Percentiles rank a stretch among this genome's conserved stretches.
These are phyloP conservation scores for Hortaea sp. DNA, from an alignment of 2,329 filamentous ascomycete species.

Conservation along the genomic window DNA sequence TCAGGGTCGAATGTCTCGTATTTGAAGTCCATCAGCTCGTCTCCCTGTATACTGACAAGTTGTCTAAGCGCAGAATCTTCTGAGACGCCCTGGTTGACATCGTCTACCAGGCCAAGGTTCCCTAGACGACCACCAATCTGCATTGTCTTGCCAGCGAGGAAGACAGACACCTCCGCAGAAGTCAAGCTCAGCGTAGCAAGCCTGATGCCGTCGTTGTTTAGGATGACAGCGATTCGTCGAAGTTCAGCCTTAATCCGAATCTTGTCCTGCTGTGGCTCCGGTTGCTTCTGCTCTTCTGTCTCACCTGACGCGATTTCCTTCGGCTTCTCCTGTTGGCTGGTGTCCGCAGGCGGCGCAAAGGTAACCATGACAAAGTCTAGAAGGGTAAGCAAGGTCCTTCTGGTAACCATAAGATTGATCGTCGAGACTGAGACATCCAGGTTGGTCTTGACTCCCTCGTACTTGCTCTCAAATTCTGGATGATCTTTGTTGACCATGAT, in stretches of 20 bases:
- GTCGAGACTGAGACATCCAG: constrained; percentile 85
- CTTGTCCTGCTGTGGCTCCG: constrained; percentile 46
- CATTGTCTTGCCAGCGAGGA: constrained; percentile 78
- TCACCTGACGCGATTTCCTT: constrained; percentile 18
- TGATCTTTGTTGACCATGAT: constrained; percentile 81
- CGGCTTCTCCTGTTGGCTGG: constrained; percentile 8
- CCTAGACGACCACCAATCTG: constrained; percentile 77
- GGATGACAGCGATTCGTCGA: constrained; percentile 83
- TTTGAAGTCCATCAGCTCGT: constrained; percentile 91
- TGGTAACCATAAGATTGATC: constrained; percentile 89
- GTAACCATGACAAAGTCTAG: constrained; percentile 90
- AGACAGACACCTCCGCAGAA: constrained; percentile 83
- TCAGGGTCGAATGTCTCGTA: constrained; percentile 88
- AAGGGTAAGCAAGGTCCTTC: constrained; percentile 82
- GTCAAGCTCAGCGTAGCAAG: constrained; percentile 87
- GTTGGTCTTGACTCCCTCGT: constrained; percentile 89
- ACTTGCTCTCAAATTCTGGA: constrained; percentile 84
- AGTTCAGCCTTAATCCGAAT: constrained; percentile 90
- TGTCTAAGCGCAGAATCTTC: constrained; percentile 72
- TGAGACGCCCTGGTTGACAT: constrained; percentile 83
- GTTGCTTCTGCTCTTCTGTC: constrained; percentile 24
- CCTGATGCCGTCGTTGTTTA: constrained; percentile 96
- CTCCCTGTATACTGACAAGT: constrained; percentile 86
- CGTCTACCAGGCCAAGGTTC: constrained; percentile 79
- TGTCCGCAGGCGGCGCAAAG: constrained; percentile 47